Conservation (phyloP, 352 stramenopile species). For the Globisporangium nagaii region DNA sequence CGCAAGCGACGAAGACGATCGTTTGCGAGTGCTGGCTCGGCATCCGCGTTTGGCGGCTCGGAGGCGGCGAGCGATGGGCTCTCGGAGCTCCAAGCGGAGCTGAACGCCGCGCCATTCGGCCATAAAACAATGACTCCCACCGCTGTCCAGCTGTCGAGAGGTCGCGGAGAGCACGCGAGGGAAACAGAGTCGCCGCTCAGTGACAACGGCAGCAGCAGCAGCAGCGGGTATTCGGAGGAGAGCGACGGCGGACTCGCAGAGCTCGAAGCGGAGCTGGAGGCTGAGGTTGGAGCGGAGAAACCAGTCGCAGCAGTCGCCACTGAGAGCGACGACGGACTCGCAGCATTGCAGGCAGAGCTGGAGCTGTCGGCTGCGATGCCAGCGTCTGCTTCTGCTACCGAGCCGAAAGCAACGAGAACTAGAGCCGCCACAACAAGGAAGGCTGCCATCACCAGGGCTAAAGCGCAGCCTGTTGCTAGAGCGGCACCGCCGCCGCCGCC, state of each 20-base stretch:
- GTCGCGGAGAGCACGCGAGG: not conserved
- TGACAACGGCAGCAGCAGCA: not conserved
- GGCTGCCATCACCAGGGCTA: not conserved
- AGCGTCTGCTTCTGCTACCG: not conserved
- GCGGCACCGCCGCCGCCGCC: not conserved
- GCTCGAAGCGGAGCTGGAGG: constrained; percentile 13
- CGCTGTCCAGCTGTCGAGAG: not conserved
- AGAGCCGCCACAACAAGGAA: not conserved
- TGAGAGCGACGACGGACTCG: constrained; percentile 7
- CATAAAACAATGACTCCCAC: not conserved
- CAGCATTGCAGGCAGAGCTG: constrained; percentile 9
- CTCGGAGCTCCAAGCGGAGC: constrained; percentile 27
- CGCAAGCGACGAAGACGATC: constrained; percentile 1
- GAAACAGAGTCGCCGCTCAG: not conserved
- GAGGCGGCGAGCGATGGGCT: constrained; percentile 14
- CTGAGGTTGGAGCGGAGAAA: constrained; percentile 6
- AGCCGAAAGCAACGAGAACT: not conserved
- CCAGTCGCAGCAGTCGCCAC: constrained; percentile 1
- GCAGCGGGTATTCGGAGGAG: not conserved
- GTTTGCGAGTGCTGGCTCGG: constrained; percentile 1
- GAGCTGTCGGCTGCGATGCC: not conserved
- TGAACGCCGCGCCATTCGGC: constrained; percentile 4
- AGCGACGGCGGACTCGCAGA: constrained; percentile 16
- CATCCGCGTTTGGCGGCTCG: not conserved
- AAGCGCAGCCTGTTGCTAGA: not conserved